Base-by-base conservation (phyloP, 2,329 filamentous ascomycete genomes). In the Talaromyces sp. region DNA sequence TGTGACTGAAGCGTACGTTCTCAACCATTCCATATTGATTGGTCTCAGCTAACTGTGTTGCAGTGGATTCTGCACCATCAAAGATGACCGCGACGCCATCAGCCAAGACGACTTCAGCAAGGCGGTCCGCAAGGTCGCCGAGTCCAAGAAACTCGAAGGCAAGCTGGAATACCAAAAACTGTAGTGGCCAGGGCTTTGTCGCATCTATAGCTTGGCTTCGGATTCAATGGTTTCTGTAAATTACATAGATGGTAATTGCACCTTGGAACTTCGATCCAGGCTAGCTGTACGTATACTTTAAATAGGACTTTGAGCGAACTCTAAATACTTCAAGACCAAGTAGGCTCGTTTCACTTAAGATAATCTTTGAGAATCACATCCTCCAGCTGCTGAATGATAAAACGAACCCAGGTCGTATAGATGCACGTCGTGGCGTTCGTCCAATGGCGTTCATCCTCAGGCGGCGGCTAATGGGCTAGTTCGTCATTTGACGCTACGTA, bases 31-130 rank as follows among this genome's bases (percentile, higher is more conserved):
- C 15, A 44, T n/a, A 19, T 44, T 27, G 27, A 39, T n/a, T 39
- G 44, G 27, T 55, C 42, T 51, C 63, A 73, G 44, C 59, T 63
- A 55, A 63, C 17, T 70, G 66, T 58, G 27, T 44, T 53, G 56
- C 64, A 96, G 92, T 68, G 95, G 95, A 65, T 81, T 99, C 44
- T 98, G 97, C 77, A 93, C 95, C 51, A 99, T 99, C 85, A 98
- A 98, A 79, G 95, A 96, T 73, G 96, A 98, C 77, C 84, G 96
- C 64, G 95, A 99, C 71, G 87, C 92, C 13, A 91, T 99, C 78
- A 98, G 91, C 79, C 95, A 99, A 77, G 95, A 99, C 72, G 95
- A 99, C 74, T 97, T 98, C 87, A 99, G 97, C 83, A 97, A 97
- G 81, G 95, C 95, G 4, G 95, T 99, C 59, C 88, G 95, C 68